A percentile compares a stretch with the other conserved stretches of the same genome.
Conservation (phyloP, 768 basidiomycete genomes). For the Botryobasidium botryosum region DNA sequence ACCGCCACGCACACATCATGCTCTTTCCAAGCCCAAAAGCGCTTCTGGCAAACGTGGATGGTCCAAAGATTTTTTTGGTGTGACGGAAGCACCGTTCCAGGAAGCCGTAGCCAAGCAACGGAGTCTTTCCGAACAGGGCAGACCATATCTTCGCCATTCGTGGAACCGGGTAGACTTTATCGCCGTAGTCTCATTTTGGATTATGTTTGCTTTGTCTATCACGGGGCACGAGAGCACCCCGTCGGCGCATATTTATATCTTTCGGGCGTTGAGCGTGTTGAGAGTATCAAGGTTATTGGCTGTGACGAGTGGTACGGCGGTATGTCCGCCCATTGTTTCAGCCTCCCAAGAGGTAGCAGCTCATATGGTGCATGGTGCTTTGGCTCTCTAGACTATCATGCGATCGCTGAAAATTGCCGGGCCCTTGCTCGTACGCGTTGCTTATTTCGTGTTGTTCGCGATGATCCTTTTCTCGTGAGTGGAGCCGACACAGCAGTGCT, state of each 20-base stretch:
- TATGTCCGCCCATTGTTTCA: constrained; percentile 23
- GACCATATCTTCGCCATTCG: constrained; percentile 82
- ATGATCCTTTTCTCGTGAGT: constrained; percentile 74
- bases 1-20: constrained; percentile 24
- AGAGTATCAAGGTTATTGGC: constrained; percentile 67
- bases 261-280: constrained; percentile 76
- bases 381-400: constrained; percentile 53
- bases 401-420: constrained; percentile 80
- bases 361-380: background rate
- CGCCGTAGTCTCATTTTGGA: constrained; percentile 78
- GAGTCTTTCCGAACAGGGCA: constrained; percentile 19
- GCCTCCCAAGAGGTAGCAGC: background rate
- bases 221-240: constrained; percentile 45
- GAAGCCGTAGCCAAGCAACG: constrained; percentile 21
- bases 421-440: constrained; percentile 76
- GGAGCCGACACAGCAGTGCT: too few species aligned
- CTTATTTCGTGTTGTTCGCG: constrained; percentile 84
- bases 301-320: constrained; percentile 83
- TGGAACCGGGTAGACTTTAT: constrained; percentile 86
- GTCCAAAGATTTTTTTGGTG: too few species aligned
- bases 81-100: constrained; percentile 22
- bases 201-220: constrained; percentile 55
- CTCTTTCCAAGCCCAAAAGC: background rate
- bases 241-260: constrained; percentile 59
- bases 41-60: too few species aligned